These are phyloP conservation scores for Xylaria polymorpha DNA, from an alignment of 2,329 filamentous ascomycete species.

Conservation along the genomic window DNA sequence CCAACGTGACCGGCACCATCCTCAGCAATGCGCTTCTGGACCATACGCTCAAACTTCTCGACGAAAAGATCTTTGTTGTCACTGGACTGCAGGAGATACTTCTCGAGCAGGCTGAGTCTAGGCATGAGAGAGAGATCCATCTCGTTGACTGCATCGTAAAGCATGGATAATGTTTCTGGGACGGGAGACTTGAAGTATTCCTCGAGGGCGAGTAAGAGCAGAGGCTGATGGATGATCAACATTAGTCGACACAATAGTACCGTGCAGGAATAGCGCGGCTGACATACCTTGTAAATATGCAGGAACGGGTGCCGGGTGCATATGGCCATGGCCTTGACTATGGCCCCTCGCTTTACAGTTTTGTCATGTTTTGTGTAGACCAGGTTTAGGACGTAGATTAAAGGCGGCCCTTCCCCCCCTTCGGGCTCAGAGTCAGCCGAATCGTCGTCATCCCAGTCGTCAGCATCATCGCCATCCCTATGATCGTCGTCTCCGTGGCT, in stretches of 20 bases:
- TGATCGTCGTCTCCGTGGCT: conserved; percentile 60
- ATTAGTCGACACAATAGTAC: conserved; percentile 10
- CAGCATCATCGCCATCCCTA: conserved; percentile 59
- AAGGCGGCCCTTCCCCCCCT: conserved; percentile 82
- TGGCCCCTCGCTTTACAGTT: conserved; percentile 88
- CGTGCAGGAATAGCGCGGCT: conserved; percentile 25
- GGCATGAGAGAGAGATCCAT: conserved; percentile 98
- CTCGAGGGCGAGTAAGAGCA: conserved; percentile 89
- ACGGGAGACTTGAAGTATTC: conserved; percentile 96
- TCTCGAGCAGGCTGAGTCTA: conserved; percentile 82
- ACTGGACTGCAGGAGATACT: conserved; percentile 85
- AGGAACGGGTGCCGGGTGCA: conserved; percentile 97
- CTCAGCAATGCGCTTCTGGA: conserved; percentile 81
- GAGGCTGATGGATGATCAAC: conserved; percentile 66
- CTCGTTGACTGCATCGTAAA: conserved; percentile 92
- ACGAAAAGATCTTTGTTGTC: conserved; percentile 97
- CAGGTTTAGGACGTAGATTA: conserved; percentile 96
- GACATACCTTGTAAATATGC: conserved; percentile 92
- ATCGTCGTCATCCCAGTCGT: conserved; percentile 54
- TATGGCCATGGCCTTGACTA: conserved; percentile 99
- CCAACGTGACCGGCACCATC: conserved; percentile 62
- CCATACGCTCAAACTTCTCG: conserved; percentile 97
- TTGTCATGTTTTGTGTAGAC: conserved; percentile 99
- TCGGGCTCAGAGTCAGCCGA: conserved; percentile 73
- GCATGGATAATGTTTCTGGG: conserved; percentile 84